Conservation (phyloP, 1,284 basidiomycete species). For the Mycena sp. region DNA sequence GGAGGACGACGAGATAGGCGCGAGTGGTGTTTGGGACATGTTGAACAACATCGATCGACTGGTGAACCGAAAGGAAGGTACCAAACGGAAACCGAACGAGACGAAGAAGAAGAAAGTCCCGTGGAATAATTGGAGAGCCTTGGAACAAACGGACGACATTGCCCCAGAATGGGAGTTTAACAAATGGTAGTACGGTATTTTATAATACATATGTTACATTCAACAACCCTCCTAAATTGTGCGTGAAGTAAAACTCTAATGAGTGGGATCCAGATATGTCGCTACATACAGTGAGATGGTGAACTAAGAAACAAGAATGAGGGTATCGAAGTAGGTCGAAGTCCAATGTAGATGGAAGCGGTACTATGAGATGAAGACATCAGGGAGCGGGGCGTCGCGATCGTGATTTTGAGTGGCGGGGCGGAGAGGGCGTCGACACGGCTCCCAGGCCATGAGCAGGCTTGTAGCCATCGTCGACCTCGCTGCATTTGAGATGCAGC, state of each 20-base stretch:
- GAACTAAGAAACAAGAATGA: slow-evolving; percentile 6
- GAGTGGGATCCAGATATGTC: slow-evolving; percentile 5
- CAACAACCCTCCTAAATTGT: slow-evolving; percentile 9
- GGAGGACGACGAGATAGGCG: slow-evolving; percentile 57
- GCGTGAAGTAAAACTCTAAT: slow-evolving; percentile 19
- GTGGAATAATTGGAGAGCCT: slow-evolving; percentile 58
- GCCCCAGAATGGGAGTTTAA: slow-evolving; percentile 51
- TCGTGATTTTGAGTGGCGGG: slow-evolving; percentile 60
- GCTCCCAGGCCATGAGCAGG: slow-evolving; percentile 84
- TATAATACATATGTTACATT: slow-evolving; percentile 30
- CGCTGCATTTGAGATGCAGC: slow-evolving; percentile 79
- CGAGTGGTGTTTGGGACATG: slow-evolving; percentile 53
- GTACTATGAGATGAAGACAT: slow-evolving; percentile 30
- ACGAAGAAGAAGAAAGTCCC: not conserved
- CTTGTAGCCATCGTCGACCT: slow-evolving; percentile 79
- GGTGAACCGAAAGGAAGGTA: slow-evolving; percentile 33
- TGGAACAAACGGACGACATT: slow-evolving; percentile 40
- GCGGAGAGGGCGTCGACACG: slow-evolving; percentile 51
- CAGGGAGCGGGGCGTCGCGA: slow-evolving; percentile 55
- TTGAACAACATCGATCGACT: slow-evolving; percentile 54
- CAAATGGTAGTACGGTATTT: slow-evolving; percentile 48
- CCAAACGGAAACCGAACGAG: slow-evolving; percentile 11
- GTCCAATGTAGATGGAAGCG: slow-evolving; percentile 15
- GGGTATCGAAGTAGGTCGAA: slow-evolving; percentile 23
- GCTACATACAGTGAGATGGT: slow-evolving; percentile 31